Evolutionary conservation across 129 eudicot genomes (phyloP).

Genomic region (Apium graveolens): DNA sequence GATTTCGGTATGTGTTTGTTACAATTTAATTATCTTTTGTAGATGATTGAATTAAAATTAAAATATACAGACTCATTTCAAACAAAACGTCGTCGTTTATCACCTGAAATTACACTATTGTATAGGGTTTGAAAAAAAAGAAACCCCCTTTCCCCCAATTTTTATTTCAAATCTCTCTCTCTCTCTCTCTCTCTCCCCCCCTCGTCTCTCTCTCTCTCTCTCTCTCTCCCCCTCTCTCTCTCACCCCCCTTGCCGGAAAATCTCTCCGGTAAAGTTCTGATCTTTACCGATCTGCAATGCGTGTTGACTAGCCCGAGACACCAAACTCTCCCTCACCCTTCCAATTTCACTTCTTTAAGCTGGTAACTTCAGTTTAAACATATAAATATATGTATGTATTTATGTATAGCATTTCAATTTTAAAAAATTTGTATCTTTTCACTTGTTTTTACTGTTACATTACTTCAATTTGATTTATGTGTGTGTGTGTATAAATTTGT

Average conservation of each 20-base stretch:
- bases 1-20: no score
- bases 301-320: neutral
- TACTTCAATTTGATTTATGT: neutral
- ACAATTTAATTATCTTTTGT: no score
- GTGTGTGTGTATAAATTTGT: neutral
- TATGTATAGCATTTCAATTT: neutral
- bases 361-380: neutral
- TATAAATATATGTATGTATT: no score
- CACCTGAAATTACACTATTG: neutral
- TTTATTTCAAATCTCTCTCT: neutral
- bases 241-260: neutral
- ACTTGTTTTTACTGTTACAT: neutral
- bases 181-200: neutral
- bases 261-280: constrained; percentile 1
- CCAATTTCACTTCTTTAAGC: constrained; percentile 15
- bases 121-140: neutral
- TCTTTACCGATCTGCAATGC: constrained; percentile 28
- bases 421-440: neutral
- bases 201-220: neutral
- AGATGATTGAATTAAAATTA: no score
- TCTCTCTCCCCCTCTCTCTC: neutral
- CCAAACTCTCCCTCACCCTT: neutral
- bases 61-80: no score
- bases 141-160: neutral
- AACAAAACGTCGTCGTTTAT: neutral